phyloP scores from a whole-genome alignment of 2,329 filamentous ascomycete species.

The Colletotrichum euphorbiae region DNA sequence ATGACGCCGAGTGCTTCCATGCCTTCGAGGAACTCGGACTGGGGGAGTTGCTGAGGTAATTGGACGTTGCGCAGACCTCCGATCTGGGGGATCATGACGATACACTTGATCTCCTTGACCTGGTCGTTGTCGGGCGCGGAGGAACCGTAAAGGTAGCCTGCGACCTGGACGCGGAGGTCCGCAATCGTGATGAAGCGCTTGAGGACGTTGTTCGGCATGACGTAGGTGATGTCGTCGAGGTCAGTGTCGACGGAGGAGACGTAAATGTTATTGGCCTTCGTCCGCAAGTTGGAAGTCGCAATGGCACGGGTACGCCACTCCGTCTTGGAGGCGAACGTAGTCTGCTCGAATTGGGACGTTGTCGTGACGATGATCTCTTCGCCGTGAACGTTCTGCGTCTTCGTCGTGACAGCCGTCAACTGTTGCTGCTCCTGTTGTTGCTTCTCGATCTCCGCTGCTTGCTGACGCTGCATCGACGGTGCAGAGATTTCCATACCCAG shows the following conservation, averaged over 20 bases:
- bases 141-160: slow-evolving; percentile 92
- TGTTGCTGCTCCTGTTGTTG: slow-evolving; percentile 98
- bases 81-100: slow-evolving; percentile 97
- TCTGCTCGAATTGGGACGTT: slow-evolving; percentile 97
- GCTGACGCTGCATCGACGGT: slow-evolving; percentile 96
- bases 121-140: slow-evolving; percentile 95
- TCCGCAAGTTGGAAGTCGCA: slow-evolving; percentile 93
- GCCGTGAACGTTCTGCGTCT: slow-evolving; percentile 96
- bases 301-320: slow-evolving; percentile 98
- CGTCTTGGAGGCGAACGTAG: slow-evolving; percentile 97
- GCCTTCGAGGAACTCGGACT: slow-evolving; percentile 87
- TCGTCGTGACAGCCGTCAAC: slow-evolving; percentile 95
- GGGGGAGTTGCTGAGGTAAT: slow-evolving; percentile 87
- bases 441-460: slow-evolving; percentile 98
- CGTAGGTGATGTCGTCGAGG: slow-evolving; percentile 91
- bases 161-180: slow-evolving; percentile 95
- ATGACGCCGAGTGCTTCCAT: slow-evolving; percentile 95
- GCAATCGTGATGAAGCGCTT: slow-evolving; percentile 98
- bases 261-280: slow-evolving; percentile 97
- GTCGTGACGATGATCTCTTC: slow-evolving; percentile 99
- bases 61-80: slow-evolving; percentile 93
- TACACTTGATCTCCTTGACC: slow-evolving; percentile 96
- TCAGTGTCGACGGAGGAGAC: slow-evolving; percentile 96
- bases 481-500: slow-evolving; percentile 99
- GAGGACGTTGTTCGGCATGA: slow-evolving; percentile 99